Evolutionary conservation across 1,284 basidiomycete genomes (phyloP), one percentile per base, ranked within the genome.

Genomic region (Marasmius oreades): DNA sequence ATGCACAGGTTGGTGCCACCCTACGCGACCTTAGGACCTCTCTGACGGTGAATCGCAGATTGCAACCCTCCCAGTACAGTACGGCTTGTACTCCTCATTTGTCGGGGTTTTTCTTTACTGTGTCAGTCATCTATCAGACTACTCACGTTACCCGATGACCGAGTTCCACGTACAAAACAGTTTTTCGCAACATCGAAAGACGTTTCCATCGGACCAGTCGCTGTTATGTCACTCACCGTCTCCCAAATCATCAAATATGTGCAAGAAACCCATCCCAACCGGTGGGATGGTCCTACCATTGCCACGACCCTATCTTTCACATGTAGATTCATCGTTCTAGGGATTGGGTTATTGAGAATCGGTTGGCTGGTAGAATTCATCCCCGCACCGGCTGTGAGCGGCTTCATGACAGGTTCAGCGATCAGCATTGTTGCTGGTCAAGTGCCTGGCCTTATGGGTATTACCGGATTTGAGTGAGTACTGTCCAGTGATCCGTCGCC

Each of bases 311-410:
- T 98, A 20, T 90, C 96, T 0, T 89, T 98, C 68, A 80, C 98
- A 45, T 91, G 86, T 69, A 96, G 96, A 39, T 92, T 95, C 70
- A 93, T 97, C 69, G 90, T 93, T 16, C 83, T 98, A 37, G 92
- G 82, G 36, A 88, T 99, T 45, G 96, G 97, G 55, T 73, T 98
- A 16, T 76, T 99, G 3, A 83, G 96, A 26, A 67, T 98, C 5
- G 96, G 96, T 1, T 97, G 95, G 92, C 76, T 99, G 46, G 88
- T 98, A 59, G 96, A 98, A 70, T 96, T 98, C 70, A 98, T 97
- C 61, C 89, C 92, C 18, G 79, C 84, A 2, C 93, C 94, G 0
- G 95, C 95, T 6, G 92, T 98, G 39, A 92, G 92, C 61, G 95
- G 94, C 14, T 98, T 90, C 71, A 92, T 93, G 90, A 93, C 91